Conservation (phyloP, 768 basidiomycete genomes). For the Collybia mongolica region DNA sequence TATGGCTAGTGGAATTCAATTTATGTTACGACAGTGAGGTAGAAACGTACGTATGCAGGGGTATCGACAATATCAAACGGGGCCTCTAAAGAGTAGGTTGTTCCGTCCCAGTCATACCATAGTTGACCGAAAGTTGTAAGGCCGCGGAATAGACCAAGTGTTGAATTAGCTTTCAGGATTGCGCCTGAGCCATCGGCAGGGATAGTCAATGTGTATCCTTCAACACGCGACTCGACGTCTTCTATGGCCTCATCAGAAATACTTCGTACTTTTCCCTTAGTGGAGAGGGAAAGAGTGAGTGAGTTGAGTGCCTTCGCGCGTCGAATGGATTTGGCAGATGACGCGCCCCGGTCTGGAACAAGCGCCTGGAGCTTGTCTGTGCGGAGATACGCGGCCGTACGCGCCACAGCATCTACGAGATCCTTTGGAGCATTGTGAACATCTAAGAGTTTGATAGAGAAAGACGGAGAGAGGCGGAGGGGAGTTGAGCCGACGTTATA, state of each 20-base stretch:
- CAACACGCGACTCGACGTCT: conserved; percentile 51
- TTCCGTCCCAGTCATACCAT: conserved; percentile 57
- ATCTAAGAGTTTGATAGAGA: conserved; percentile 41
- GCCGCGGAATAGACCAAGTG: conserved; percentile 69
- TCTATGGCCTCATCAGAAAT: conserved; percentile 57
- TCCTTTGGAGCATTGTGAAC: conserved; percentile 49
- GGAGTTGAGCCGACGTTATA: conserved; percentile 38
- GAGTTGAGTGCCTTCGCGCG: conserved; percentile 40
- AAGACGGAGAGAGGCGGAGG: conserved; percentile 31
- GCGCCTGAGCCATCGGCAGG: conserved; percentile 57
- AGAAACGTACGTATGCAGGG: conserved; percentile 59
- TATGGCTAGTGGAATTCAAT: conserved; percentile 46
- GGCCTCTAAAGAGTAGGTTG: conserved; percentile 52
- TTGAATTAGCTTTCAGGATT: conserved; percentile 57
- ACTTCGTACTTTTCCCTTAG: conserved; percentile 30
- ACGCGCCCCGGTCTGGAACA: conserved; percentile 58
- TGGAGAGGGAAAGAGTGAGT: conserved; percentile 44
- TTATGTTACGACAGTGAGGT: neutral
- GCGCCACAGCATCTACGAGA: conserved; percentile 51
- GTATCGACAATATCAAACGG: conserved; percentile 60
- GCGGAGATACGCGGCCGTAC: conserved; percentile 40
- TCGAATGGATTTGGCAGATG: conserved; percentile 37
- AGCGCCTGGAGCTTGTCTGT: conserved; percentile 61
- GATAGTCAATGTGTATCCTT: conserved; percentile 59
- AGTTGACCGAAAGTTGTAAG: conserved; percentile 73